These are phyloP conservation scores for Zygoascus bituminiphila DNA, from an alignment of 805 yeast species.

Conservation along the genomic window DNA sequence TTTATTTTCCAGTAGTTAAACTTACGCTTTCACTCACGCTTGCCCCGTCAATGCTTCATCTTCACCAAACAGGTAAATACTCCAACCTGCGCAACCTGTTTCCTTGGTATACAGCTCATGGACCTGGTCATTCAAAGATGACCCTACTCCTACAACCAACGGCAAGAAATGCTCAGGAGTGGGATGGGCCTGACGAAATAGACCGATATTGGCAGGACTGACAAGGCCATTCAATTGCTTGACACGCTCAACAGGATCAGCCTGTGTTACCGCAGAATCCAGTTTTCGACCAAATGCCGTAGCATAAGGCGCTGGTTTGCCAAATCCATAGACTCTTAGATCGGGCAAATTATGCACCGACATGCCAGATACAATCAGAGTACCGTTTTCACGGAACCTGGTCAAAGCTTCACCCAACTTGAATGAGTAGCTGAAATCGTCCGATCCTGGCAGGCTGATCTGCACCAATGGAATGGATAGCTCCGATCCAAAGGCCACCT, in stretches of 20 bases:
- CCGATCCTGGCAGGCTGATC: slow-evolving; percentile 31
- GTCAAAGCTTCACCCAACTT: slow-evolving; percentile 50
- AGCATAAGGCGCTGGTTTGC: slow-evolving; percentile 11
- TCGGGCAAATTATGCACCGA: slow-evolving; percentile 69
- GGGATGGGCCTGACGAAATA: slow-evolving; percentile 53
- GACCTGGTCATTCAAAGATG: slow-evolving; percentile 32
- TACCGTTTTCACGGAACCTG: slow-evolving; percentile 44
- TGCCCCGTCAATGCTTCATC: no score
- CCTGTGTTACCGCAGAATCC: slow-evolving; percentile 41
- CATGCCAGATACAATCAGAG: slow-evolving; percentile 64
- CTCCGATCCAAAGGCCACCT: slow-evolving; percentile 47
- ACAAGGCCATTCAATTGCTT: slow-evolving; percentile 26
- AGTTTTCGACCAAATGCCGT: slow-evolving; percentile 42
- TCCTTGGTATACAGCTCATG: slow-evolving; percentile 39
- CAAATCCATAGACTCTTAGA: slow-evolving; percentile 29
- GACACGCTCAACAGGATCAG: not conserved
- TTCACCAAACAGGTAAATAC: slow-evolving; percentile 36
- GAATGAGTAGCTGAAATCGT: slow-evolving; percentile 35
- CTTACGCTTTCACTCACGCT: no score
- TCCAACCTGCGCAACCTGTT: slow-evolving; percentile 53
- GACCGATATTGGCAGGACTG: slow-evolving; percentile 27
- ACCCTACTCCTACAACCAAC: slow-evolving; percentile 50
- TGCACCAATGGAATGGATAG: slow-evolving; percentile 35
- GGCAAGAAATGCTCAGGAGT: slow-evolving; percentile 71
- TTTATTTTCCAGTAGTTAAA: no score